phyloP scores from a whole-genome alignment of 768 basidiomycete species.

The Pleurotus citrinopileatus region DNA sequence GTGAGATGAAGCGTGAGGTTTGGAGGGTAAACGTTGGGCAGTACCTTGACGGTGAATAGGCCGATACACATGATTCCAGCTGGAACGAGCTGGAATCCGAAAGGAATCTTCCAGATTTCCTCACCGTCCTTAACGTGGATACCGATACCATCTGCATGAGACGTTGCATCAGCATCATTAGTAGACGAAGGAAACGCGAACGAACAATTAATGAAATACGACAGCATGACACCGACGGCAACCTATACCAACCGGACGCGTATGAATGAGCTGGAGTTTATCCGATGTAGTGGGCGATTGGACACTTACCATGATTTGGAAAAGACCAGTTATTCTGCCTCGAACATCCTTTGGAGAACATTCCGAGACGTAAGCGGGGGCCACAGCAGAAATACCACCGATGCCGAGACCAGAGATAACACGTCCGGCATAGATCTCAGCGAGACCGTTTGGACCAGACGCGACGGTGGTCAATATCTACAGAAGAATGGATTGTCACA shows the following conservation, averaged over 20 bases:
- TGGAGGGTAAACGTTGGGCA: background rate
- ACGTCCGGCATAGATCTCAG: constrained; percentile 59
- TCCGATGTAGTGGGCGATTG: background rate
- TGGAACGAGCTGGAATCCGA: constrained; percentile 55
- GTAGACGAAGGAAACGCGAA: background rate
- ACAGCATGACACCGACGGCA: constrained; percentile 61
- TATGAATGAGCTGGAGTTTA: background rate
- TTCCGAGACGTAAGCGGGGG: constrained; percentile 67
- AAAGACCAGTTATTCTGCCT: constrained; percentile 62
- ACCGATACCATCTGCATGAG: constrained; percentile 41
- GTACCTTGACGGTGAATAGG: constrained; percentile 10
- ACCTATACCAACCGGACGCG: background rate
- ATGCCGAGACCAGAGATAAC: constrained; percentile 61
- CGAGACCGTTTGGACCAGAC: constrained; percentile 37
- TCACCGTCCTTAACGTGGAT: constrained; percentile 35
- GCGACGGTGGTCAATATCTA: constrained; percentile 57
- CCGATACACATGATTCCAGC: constrained; percentile 47
- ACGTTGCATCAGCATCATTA: background rate
- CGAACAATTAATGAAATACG: constrained; percentile 56
- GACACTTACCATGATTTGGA: constrained; percentile 53
- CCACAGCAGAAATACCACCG: constrained; percentile 58
- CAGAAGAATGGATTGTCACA: constrained; percentile 33
- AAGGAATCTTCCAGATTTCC: constrained; percentile 49
- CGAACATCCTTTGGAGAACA: constrained; percentile 66
- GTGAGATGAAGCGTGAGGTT: constrained; percentile 12